Conservation (phyloP, 306 rosid genomes). For the Sicyos edulis region DNA sequence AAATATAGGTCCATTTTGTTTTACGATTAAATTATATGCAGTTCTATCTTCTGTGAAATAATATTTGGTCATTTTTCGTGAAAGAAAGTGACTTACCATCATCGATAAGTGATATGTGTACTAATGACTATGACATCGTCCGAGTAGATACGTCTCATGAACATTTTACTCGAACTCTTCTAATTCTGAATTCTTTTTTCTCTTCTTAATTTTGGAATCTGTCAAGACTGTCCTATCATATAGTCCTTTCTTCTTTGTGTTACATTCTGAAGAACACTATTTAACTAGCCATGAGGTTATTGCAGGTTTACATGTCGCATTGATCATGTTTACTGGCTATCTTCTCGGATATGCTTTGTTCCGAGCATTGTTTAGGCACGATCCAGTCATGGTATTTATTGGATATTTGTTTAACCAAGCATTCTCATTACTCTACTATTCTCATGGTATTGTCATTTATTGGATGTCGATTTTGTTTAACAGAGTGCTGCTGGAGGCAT, state of each 20-base stretch:
- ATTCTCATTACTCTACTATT: not conserved
- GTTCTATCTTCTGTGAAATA: not conserved
- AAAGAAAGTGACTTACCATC: not conserved
- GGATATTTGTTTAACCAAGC: not conserved
- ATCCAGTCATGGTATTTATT: constrained; percentile 59
- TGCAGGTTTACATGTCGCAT: constrained; percentile 73
- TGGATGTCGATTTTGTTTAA: constrained; percentile 12
- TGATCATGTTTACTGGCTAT: constrained; percentile 84
- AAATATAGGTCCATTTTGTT: not conserved
- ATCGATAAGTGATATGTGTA: not conserved
- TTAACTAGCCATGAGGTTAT: not conserved
- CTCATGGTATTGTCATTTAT: constrained; percentile 1
- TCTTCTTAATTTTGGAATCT: not conserved
- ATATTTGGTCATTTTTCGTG: not conserved
- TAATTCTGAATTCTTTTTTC: not conserved
- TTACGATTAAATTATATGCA: not conserved
- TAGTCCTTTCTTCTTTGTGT: not conserved
- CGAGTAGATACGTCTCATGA: not conserved
- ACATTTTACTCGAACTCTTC: not conserved
- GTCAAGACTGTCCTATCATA: not conserved
- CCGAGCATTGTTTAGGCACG: constrained; percentile 70
- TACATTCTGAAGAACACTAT: not conserved
- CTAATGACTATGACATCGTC: not conserved
- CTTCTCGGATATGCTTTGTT: constrained; percentile 70
- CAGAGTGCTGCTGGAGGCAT: constrained; percentile 93